Conservation (phyloP, 1,284 basidiomycete species). For the Leccinum glutinopallens region DNA sequence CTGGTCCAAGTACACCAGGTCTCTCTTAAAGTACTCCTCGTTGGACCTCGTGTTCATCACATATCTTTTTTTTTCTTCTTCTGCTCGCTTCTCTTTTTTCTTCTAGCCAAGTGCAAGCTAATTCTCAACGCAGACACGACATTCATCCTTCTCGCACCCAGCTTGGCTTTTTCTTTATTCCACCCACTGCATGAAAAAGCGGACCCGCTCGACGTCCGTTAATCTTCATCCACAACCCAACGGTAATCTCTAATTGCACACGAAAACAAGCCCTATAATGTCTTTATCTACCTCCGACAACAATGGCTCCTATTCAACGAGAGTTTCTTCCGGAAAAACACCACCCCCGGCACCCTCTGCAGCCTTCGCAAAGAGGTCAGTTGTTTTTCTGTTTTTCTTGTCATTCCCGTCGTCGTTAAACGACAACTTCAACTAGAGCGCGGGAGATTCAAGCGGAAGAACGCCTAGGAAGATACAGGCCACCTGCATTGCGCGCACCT, state of each 20-base stretch:
- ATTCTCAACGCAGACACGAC: slow-evolving; percentile 39
- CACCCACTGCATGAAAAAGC: slow-evolving; percentile 36
- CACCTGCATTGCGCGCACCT: slow-evolving; percentile 76
- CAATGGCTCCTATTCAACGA: slow-evolving; percentile 72
- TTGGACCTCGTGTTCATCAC: slow-evolving; percentile 33
- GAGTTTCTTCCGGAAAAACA: slow-evolving; percentile 81
- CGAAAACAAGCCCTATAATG: slow-evolving; percentile 73
- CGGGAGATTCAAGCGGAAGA: slow-evolving; percentile 81
- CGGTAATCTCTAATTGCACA: slow-evolving; percentile 82
- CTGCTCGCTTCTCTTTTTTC: slow-evolving; percentile 9
- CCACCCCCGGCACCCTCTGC: slow-evolving; percentile 88
- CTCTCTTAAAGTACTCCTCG: slow-evolving; percentile 36
- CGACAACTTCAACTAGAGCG: slow-evolving; percentile 51
- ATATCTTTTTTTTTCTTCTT: slow-evolving; percentile 35
- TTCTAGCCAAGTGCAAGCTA: slow-evolving; percentile 36
- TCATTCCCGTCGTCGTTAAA: slow-evolving; percentile 21
- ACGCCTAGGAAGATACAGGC: slow-evolving; percentile 70
- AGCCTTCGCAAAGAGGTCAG: slow-evolving; percentile 82
- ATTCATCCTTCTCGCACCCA: slow-evolving; percentile 21
- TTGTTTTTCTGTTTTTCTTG: slow-evolving; percentile 12
- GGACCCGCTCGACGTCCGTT: slow-evolving; percentile 34
- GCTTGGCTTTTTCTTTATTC: slow-evolving; percentile 30
- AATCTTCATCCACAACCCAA: slow-evolving; percentile 49
- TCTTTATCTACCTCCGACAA: slow-evolving; percentile 83
- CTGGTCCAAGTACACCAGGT: slow-evolving; percentile 40